Evolutionary conservation across 768 basidiomycete species (phyloP).

Genomic region (Russula lepida): DNA sequence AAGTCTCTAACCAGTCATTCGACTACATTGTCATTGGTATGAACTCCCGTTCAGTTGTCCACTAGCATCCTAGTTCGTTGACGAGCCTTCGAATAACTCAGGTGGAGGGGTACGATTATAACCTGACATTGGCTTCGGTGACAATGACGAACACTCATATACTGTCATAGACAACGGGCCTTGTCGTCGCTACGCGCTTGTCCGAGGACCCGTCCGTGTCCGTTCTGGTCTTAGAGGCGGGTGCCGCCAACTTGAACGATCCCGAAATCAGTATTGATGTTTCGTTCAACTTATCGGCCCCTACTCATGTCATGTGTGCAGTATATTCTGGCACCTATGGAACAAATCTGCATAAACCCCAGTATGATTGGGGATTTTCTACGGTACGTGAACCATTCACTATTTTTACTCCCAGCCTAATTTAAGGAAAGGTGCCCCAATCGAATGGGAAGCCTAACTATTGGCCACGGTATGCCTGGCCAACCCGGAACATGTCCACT

Average conservation of each 20-base stretch:
- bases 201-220: slow-evolving; percentile 16
- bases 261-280: slow-evolving; percentile 3
- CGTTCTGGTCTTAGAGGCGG: slow-evolving; percentile 19
- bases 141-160: background rate
- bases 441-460: background rate
- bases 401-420: background rate
- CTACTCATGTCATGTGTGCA: background rate
- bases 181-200: slow-evolving; percentile 19
- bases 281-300: no score
- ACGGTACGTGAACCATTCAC: background rate
- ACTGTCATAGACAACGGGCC: slow-evolving; percentile 13
- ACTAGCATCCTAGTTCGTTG: background rate
- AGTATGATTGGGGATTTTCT: slow-evolving; percentile 14
- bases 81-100: background rate
- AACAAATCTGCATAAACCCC: background rate
- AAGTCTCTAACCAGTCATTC: slow-evolving; percentile 14
- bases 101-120: slow-evolving; percentile 10
- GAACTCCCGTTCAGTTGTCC: background rate
- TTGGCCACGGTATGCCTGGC: slow-evolving; percentile 1
- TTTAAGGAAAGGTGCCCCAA: slow-evolving; percentile 9
- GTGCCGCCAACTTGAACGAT: slow-evolving; percentile 12
- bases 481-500: background rate
- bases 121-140: background rate
- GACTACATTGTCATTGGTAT: slow-evolving; percentile 21
- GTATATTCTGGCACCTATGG: background rate